A percentile compares a stretch with the other conserved stretches of the same genome.
Evolutionary conservation across 495 filamentous ascomycete genomes (phyloP).

Genomic region (Neurospora sublineolata): DNA sequence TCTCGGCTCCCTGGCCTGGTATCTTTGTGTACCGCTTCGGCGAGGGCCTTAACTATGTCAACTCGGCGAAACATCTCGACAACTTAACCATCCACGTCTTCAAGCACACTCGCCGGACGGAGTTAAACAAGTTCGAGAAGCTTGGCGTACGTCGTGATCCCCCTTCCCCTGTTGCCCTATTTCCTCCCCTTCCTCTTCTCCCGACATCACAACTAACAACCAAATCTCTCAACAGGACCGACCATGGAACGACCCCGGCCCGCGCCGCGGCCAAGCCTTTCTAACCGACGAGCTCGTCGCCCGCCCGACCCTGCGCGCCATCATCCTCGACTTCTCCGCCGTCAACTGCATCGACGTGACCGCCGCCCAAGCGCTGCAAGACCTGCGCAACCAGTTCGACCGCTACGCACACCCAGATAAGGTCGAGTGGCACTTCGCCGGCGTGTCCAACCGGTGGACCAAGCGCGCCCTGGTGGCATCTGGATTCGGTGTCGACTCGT

Average conservation of each 20-base stretch:
- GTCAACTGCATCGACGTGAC: slow-evolving; percentile 40
- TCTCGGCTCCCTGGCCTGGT: slow-evolving; percentile 33
- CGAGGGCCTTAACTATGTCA: slow-evolving; percentile 43
- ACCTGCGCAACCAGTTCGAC: slow-evolving; percentile 36
- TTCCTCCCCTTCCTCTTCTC: neutral
- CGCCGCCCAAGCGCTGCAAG: slow-evolving; percentile 36
- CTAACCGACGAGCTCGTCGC: slow-evolving; percentile 19
- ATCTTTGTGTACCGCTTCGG: slow-evolving; percentile 42
- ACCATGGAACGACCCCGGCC: slow-evolving; percentile 86
- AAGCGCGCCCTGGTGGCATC: slow-evolving; percentile 36
- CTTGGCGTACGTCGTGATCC: slow-evolving; percentile 25
- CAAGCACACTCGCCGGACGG: slow-evolving; percentile 29
- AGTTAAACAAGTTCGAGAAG: slow-evolving; percentile 24
- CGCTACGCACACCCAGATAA: slow-evolving; percentile 36
- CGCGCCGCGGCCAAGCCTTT: slow-evolving; percentile 42
- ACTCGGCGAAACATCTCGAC: slow-evolving; percentile 38
- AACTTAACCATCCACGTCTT: slow-evolving; percentile 32
- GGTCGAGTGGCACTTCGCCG: slow-evolving; percentile 43
- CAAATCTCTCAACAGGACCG: slow-evolving; percentile 17
- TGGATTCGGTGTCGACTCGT: slow-evolving; percentile 30
- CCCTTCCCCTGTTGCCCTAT: neutral
- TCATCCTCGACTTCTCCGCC: slow-evolving; percentile 39
- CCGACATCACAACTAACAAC: slow-evolving; percentile 2
- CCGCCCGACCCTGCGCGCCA: slow-evolving; percentile 33
- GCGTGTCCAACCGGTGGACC: slow-evolving; percentile 37